These are phyloP conservation scores for Chlorella sp. DNA, from an alignment of 139 green algal genomes.

Conservation along the genomic window DNA sequence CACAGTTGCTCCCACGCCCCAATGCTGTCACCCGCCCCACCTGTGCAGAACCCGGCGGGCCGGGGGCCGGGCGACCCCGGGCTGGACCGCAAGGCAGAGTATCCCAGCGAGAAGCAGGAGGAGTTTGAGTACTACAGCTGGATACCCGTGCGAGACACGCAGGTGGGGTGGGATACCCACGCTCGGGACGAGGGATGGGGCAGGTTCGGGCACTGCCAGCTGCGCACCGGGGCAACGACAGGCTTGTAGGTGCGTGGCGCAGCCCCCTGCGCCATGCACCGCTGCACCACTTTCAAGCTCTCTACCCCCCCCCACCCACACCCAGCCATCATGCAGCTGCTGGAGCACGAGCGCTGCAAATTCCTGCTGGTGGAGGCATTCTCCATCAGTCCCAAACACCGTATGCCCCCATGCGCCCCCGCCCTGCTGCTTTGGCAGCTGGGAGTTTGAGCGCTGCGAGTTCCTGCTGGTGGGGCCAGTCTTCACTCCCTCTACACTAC, in stretches of 20 bases:
- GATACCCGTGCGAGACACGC: constrained; percentile 43
- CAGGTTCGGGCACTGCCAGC: too few species aligned
- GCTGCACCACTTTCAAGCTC: too few species aligned
- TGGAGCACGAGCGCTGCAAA: too few species aligned
- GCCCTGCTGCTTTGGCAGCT: constrained; percentile 2
- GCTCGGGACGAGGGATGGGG: not conserved
- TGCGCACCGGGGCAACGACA: too few species aligned
- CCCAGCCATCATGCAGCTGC: too few species aligned
- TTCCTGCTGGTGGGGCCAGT: constrained; percentile 49
- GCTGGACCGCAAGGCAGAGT: constrained; percentile 51
- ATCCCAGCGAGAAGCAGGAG: constrained; percentile 40
- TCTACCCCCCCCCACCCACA: too few species aligned
- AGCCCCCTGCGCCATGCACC: too few species aligned
- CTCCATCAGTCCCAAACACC: too few species aligned
- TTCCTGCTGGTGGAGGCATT: too few species aligned
- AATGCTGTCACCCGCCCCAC: not conserved
- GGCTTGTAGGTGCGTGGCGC: too few species aligned
- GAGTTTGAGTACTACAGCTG: constrained; percentile 54
- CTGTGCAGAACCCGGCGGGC: constrained; percentile 27
- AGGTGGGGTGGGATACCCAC: not conserved
- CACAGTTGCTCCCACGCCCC: too few species aligned
- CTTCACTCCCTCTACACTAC: not conserved
- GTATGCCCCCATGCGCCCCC: too few species aligned
- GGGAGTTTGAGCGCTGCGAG: constrained; percentile 47
- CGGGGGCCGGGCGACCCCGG: constrained; percentile 26